phyloP scores from a whole-genome alignment of 257 asterid genomes.

The Nicotiana benthamiana region DNA sequence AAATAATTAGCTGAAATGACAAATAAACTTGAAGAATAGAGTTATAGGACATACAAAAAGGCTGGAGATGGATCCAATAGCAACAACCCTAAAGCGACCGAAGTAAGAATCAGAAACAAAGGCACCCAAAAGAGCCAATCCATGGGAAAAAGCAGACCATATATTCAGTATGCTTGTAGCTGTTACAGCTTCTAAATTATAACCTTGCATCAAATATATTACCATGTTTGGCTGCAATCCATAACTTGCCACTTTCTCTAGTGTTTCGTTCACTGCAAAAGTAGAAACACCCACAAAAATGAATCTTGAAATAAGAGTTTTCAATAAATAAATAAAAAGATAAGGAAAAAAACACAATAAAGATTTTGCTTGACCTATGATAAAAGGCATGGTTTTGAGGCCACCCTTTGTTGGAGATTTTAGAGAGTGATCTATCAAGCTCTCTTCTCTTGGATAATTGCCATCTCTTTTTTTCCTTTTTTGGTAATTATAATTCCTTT shows the following conservation, averaged over 20 bases:
- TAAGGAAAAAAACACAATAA: background rate
- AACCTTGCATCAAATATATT: background rate
- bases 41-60: background rate
- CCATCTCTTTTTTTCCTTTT: background rate
- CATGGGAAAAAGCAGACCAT: conserved; percentile 4
- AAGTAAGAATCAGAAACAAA: conserved; percentile 5
- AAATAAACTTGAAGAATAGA: background rate
- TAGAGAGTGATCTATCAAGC: background rate
- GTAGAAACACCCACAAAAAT: background rate
- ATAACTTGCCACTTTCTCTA: background rate
- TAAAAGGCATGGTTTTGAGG: conserved; percentile 2
- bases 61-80: background rate
- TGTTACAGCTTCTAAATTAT: background rate
- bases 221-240: conserved; percentile 8
- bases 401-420: conserved; percentile 1
- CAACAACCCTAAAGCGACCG: background rate
- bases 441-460: background rate
- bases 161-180: background rate
- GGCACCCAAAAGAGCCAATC: conserved; percentile 7
- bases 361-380: background rate
- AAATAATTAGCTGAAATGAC: background rate
- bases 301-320: background rate
- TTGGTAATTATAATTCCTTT: background rate
- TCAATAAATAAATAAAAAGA: no score
- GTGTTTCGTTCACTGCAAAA: conserved; percentile 1